Conservation (phyloP, 73 alveolate genomes). For the Effrenium voratum region DNA sequence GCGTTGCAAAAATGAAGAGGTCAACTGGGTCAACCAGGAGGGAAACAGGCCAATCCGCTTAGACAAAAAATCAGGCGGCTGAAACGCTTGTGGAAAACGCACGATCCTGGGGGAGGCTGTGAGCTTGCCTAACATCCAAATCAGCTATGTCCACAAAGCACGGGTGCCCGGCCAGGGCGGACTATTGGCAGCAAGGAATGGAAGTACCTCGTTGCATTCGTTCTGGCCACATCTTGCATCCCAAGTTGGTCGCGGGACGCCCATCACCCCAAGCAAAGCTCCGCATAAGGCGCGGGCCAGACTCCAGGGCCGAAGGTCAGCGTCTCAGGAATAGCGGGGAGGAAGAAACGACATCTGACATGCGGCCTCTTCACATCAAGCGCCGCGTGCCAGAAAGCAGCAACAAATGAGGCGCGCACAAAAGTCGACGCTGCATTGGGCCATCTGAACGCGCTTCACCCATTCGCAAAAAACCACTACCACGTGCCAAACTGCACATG, state of each 20-base stretch:
- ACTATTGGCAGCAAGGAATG: slow-evolving; percentile 26
- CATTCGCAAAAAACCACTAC: too few relatives aligned
- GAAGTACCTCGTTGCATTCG: slow-evolving; percentile 5
- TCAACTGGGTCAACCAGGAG: too few relatives aligned
- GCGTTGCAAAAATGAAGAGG: too few relatives aligned
- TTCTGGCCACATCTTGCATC: background rate
- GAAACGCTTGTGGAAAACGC: too few relatives aligned
- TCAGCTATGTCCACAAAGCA: too few relatives aligned
- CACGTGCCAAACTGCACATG: background rate
- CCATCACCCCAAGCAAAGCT: too few relatives aligned
- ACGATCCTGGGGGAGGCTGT: too few relatives aligned
- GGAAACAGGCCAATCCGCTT: too few relatives aligned
- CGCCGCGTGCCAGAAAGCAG: background rate
- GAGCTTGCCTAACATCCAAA: too few relatives aligned
- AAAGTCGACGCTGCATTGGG: slow-evolving; percentile 65
- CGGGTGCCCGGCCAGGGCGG: slow-evolving; percentile 34
- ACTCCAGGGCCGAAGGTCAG: slow-evolving; percentile 64
- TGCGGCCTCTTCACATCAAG: background rate
- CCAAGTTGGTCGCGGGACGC: too few relatives aligned
- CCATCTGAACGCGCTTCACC: slow-evolving; percentile 37
- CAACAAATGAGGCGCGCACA: background rate
- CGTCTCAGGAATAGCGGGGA: background rate
- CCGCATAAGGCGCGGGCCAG: background rate
- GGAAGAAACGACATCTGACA: background rate
- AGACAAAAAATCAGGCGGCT: too few relatives aligned